Evolutionary conservation across 805 yeast genomes (phyloP).

Genomic region (Yamadazyma kitorensis): DNA sequence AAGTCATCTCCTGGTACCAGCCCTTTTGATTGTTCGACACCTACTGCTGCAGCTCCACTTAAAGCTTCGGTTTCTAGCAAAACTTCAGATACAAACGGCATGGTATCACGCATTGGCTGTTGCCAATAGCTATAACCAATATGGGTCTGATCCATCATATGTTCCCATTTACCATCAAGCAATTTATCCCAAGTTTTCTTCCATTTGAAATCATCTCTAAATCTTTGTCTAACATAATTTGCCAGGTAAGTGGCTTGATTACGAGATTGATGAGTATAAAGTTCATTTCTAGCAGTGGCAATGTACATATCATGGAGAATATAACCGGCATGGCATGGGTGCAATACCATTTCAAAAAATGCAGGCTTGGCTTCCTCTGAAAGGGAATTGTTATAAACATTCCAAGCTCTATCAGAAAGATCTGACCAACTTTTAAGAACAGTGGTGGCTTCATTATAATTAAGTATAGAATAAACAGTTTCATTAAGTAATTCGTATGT

Average conservation of each 20-base stretch:
- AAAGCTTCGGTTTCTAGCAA: slow-evolving; percentile 7
- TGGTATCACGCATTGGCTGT: slow-evolving; percentile 15
- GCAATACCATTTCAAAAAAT: slow-evolving; percentile 16
- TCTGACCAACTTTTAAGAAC: slow-evolving; percentile 14
- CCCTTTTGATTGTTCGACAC: slow-evolving; percentile 15
- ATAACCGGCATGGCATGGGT: slow-evolving; percentile 17
- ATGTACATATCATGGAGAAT: slow-evolving; percentile 15
- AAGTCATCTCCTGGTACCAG: slow-evolving; percentile 16
- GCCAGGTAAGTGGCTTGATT: slow-evolving; percentile 15
- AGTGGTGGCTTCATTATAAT: slow-evolving; percentile 15
- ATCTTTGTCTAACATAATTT: slow-evolving; percentile 13
- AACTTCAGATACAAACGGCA: slow-evolving; percentile 13
- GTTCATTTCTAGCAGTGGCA: slow-evolving; percentile 16
- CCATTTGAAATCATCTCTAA: slow-evolving; percentile 15
- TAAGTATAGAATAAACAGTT: slow-evolving; percentile 10
- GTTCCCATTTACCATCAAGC: slow-evolving; percentile 16
- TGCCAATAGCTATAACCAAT: slow-evolving; percentile 18
- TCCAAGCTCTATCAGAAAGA: slow-evolving; percentile 16
- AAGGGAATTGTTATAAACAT: slow-evolving; percentile 12
- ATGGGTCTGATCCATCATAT: slow-evolving; percentile 19
- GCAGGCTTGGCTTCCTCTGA: slow-evolving; percentile 14
- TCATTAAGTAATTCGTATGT: slow-evolving; percentile 14
- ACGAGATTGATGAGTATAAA: slow-evolving; percentile 14
- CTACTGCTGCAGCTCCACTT: slow-evolving; percentile 13
- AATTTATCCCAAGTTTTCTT: slow-evolving; percentile 12